Percentiles rank a stretch among this genome's conserved stretches.
These are phyloP conservation scores for Reticulascus tulasneorum DNA, from an alignment of 2,329 filamentous ascomycete genomes.

Conservation along the genomic window DNA sequence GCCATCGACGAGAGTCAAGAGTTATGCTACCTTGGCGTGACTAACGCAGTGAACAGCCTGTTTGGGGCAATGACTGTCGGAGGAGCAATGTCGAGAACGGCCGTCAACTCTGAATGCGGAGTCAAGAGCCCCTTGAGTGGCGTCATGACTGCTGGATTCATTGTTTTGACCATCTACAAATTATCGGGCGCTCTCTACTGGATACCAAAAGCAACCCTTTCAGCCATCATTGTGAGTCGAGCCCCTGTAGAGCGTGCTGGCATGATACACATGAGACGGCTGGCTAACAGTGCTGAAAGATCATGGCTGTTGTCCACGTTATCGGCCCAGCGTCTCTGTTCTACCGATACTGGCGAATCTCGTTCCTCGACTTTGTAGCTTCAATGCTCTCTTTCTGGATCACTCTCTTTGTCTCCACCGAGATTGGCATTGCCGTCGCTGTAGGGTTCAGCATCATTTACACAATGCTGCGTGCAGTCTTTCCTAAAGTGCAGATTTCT, in stretches of 20 bases:
- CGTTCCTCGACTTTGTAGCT: constrained; percentile 60
- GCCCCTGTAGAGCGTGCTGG: too few species aligned
- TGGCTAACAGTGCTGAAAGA: constrained; percentile 26
- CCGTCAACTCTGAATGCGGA: constrained; percentile 61
- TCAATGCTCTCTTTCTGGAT: constrained; percentile 63
- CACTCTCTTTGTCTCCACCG: constrained; percentile 56
- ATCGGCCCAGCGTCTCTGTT: constrained; percentile 56
- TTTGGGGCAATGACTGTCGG: constrained; percentile 62
- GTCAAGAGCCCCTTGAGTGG: constrained; percentile 60
- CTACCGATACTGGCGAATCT: constrained; percentile 62
- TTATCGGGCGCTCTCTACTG: constrained; percentile 59
- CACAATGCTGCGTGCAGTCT: constrained; percentile 55
- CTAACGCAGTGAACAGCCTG: constrained; percentile 62
- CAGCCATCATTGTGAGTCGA: constrained; percentile 54
- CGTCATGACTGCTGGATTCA: constrained; percentile 56
- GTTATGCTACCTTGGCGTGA: constrained; percentile 58
- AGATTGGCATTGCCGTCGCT: constrained; percentile 55
- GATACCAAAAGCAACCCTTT: constrained; percentile 63
- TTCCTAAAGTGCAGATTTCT: constrained; percentile 36
- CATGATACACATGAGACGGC: neutral
- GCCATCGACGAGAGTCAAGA: constrained; percentile 62
- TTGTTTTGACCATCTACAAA: constrained; percentile 58
- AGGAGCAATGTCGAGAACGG: constrained; percentile 64
- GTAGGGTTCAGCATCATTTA: constrained; percentile 63
- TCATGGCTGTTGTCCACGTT: constrained; percentile 60